Evolutionary conservation across 495 filamentous ascomycete species (phyloP), one percentile per base, ranked within the genome.

Genomic region (Xylona heveae): DNA sequence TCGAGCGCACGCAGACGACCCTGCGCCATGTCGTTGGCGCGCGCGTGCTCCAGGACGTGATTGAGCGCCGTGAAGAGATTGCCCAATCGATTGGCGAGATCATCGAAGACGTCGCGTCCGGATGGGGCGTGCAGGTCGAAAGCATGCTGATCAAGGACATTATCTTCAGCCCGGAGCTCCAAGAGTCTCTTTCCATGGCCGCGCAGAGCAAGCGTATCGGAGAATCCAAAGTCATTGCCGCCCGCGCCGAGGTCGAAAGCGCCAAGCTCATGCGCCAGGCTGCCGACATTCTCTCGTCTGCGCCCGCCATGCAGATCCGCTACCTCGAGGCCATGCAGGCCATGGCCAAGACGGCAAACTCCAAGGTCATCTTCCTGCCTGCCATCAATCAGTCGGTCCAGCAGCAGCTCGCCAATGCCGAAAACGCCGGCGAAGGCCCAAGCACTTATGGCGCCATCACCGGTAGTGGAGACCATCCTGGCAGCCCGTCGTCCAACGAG

Each of bases 81-180:
- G 88, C 88, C 1, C 70, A 78, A 51, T 80, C 72, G 31, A 99
- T 93, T 38, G 71, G 81, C 19, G 88, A 94, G 58, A 95, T 99
- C 43, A 94, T 99, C 48, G 88, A 93, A 51, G 83, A 92, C 39
- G 85, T 92, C 4, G 88, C 88, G 12, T 55, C 66, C 17, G 83
- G 80, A 38, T 99, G 88, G 88, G 88, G 88, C 54, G 83, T 91
- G 14, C 67, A 78, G 47, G 88, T 99, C 36, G 90, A 95, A 63
- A 79, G 71, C 45, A 99, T 99, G 90, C 68, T 99, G 36, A 81
- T 99, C 66, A 99, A 99, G 56, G 88, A 99, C 53, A 91, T 99
- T 50, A 80, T 94, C 50, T 99, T 99, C 72, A 78, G 68, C 62
- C 67, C 74, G 46, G 88, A 95, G 37, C 69, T 99, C 19, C 88